Conservation (phyloP, 192 early-diverging fungal genomes). For the Rhizoclosmatium sp. region DNA sequence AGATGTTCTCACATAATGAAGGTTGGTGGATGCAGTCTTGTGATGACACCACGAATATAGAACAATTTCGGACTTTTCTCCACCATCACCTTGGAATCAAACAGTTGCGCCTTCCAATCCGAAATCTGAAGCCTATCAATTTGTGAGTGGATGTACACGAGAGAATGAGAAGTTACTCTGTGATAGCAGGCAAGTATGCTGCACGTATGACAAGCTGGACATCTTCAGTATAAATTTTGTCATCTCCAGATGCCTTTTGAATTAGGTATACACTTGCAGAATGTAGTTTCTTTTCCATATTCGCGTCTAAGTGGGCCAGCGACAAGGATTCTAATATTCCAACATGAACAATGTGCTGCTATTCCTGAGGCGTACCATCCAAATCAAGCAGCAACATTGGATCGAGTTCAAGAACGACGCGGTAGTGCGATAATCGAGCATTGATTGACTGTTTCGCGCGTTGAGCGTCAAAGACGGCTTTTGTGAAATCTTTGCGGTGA, state of each 20-base stretch:
- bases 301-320: not conserved
- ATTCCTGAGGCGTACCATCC: not conserved
- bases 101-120: slow-evolving; percentile 2
- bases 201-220: not conserved
- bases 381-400: slow-evolving; percentile 13
- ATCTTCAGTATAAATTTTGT: not conserved
- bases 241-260: not conserved
- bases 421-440: not conserved
- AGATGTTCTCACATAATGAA: not conserved
- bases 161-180: not conserved
- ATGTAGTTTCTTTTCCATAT: not conserved
- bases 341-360: too few species aligned
- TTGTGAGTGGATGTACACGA: not conserved
- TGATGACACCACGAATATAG: not conserved
- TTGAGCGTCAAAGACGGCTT: not conserved
- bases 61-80: not conserved
- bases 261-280: not conserved
- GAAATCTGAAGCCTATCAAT: not conserved
- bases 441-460: not conserved
- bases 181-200: not conserved
- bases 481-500: not conserved
- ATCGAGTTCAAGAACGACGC: not conserved
- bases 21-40: not conserved
- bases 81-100: not conserved
- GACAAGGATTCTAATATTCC: not conserved